phyloP scores from a whole-genome alignment of 129 eudicot species.

The Escallonia rubra region DNA sequence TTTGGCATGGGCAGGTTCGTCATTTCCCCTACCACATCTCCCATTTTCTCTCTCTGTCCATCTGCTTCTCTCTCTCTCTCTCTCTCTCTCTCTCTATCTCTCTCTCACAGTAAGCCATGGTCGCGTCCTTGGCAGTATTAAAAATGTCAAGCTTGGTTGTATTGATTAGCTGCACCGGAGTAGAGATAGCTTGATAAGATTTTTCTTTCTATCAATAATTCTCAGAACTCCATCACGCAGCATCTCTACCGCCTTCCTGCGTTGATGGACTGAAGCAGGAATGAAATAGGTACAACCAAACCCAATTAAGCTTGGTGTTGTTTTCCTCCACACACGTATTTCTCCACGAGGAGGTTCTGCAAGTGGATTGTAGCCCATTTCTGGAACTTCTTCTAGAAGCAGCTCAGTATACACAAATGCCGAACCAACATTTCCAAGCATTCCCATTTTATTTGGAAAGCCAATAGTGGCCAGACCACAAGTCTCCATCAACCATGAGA shows the following conservation, averaged over 20 bases:
- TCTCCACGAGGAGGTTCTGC: slow-evolving; percentile 92
- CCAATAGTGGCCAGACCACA: slow-evolving; percentile 82
- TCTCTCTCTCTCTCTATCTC: too few species aligned
- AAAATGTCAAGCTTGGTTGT: too few species aligned
- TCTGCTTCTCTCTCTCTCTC: too few species aligned
- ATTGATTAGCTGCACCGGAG: too few species aligned
- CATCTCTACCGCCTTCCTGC: slow-evolving; percentile 85
- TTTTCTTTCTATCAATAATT: slow-evolving; percentile 86
- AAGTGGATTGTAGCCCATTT: slow-evolving; percentile 92
- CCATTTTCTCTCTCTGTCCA: too few species aligned
- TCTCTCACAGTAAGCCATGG: too few species aligned
- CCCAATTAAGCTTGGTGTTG: too few species aligned
- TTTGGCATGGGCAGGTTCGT: too few species aligned
- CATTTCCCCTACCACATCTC: too few species aligned
- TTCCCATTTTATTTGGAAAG: slow-evolving; percentile 79
- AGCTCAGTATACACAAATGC: slow-evolving; percentile 74
- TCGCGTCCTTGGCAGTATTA: too few species aligned
- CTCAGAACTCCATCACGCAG: slow-evolving; percentile 68
- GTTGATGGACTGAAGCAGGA: too few species aligned
- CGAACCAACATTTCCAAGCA: slow-evolving; percentile 84
- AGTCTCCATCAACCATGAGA: slow-evolving; percentile 92
- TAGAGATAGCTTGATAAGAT: slow-evolving; percentile 88
- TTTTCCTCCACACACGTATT: slow-evolving; percentile 59
- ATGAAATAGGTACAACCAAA: too few species aligned
- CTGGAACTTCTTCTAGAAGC: slow-evolving; percentile 87